Conservation (phyloP, 1,284 basidiomycete genomes). For the Naganishia sp. region DNA sequence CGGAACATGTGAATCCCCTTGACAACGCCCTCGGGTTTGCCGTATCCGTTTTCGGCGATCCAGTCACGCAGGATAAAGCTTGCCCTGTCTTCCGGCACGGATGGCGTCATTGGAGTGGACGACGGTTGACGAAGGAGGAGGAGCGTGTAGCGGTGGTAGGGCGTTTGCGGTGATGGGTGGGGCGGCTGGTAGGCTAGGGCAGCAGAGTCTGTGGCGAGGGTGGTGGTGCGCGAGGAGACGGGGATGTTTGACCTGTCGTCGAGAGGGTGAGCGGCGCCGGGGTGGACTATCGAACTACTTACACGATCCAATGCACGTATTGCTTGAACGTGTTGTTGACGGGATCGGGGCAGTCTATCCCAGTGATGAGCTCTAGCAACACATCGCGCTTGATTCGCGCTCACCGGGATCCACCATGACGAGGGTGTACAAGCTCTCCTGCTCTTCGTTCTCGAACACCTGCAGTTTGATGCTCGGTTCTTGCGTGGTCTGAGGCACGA, state of each 20-base stretch:
- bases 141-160: conserved; percentile 80
- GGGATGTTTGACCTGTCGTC: conserved; percentile 71
- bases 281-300: conserved; percentile 45
- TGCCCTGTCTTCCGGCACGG: conserved; percentile 56
- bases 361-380: neutral
- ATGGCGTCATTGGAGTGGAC: conserved; percentile 45
- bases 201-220: conserved; percentile 49
- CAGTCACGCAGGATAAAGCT: conserved; percentile 70
- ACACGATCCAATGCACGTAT: conserved; percentile 86
- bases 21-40: conserved; percentile 38
- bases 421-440: conserved; percentile 80
- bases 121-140: conserved; percentile 70
- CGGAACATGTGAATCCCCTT: conserved; percentile 84
- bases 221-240: conserved; percentile 64
- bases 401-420: conserved; percentile 80
- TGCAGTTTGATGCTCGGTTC: conserved; percentile 43
- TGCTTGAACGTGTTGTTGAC: conserved; percentile 66
- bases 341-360: conserved; percentile 73
- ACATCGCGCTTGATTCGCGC: conserved; percentile 16
- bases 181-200: conserved; percentile 75
- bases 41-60: conserved; percentile 60
- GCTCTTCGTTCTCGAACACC: conserved; percentile 54
- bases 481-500: conserved; percentile 25
- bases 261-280: conserved; percentile 8
- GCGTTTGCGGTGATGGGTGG: conserved; percentile 79